phyloP scores from a whole-genome alignment of 2,329 filamentous ascomycete genomes.

The Didymella lethalis region DNA sequence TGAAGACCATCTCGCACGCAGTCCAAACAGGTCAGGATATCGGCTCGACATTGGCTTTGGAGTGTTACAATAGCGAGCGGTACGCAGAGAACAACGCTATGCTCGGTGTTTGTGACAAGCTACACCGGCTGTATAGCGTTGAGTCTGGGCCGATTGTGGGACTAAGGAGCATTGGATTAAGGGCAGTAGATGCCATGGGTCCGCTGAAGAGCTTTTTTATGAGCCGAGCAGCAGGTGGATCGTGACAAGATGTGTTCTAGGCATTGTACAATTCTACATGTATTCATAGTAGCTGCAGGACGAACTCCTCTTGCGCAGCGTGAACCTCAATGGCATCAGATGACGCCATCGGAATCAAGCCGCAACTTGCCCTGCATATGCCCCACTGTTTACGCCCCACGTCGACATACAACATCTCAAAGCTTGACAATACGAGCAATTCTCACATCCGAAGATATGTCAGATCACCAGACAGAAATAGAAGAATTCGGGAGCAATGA shows the following conservation, averaged over 20 bases:
- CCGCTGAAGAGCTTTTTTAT: conserved; percentile 87
- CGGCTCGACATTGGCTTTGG: conserved; percentile 78
- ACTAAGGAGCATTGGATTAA: conserved; percentile 77
- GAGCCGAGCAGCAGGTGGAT: conserved; percentile 64
- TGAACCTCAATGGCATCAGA: conserved; percentile 19
- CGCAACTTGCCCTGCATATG: conserved; percentile 16
- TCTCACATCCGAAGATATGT: conserved; percentile 25
- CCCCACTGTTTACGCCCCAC: conserved; percentile 33
- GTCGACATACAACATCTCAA: conserved; percentile 12
- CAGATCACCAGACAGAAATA: conserved; percentile 41
- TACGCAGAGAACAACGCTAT: conserved; percentile 82
- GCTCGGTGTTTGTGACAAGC: conserved; percentile 82
- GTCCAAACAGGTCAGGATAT: conserved; percentile 87
- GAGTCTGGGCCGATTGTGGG: conserved; percentile 81
- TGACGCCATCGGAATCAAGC: conserved; percentile 27
- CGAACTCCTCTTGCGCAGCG: not conserved
- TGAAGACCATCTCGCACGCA: conserved; percentile 76
- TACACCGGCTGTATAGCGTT: conserved; percentile 91
- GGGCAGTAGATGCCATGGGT: conserved; percentile 75
- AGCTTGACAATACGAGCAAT: not conserved
- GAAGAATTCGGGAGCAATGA: conserved; percentile 52
- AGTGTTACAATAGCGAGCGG: conserved; percentile 80
- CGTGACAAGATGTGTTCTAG: conserved; percentile 24
- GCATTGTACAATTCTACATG: conserved; percentile 22
- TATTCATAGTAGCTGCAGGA: conserved; percentile 16